Evolutionary conservation across 140 eudicot genomes (phyloP).

Genomic region (Flaveria floridana): DNA sequence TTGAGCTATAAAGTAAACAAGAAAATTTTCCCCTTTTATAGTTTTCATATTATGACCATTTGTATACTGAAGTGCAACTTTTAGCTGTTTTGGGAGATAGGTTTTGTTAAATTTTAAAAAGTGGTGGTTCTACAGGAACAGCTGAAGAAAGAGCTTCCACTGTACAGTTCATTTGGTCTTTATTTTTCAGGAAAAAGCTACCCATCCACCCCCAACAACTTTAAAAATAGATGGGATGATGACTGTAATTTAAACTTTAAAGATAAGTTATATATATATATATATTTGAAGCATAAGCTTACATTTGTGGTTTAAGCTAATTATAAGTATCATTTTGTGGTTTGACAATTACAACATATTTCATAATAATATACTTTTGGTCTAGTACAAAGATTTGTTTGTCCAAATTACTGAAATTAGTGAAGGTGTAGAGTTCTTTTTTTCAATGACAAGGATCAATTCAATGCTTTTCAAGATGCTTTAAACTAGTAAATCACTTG

Average conservation of each 20-base stretch:
- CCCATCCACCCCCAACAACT: background rate
- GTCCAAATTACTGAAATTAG: no score
- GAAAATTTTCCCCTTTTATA: background rate
- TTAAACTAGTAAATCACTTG: no score
- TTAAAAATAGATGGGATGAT: constrained; percentile 18
- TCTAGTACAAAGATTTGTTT: no score
- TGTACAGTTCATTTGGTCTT: constrained; percentile 52
- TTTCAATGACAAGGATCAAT: no score
- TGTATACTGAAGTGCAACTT: constrained; percentile 36
- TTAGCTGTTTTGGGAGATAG: constrained; percentile 37
- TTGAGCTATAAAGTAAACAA: constrained; percentile 47
- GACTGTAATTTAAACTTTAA: constrained; percentile 19
- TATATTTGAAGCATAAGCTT: background rate
- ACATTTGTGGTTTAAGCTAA: background rate
- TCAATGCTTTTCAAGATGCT: no score
- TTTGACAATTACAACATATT: background rate
- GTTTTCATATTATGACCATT: constrained; percentile 3
- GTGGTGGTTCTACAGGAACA: constrained; percentile 34
- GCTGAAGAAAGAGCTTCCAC: constrained; percentile 27
- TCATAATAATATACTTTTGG: no score
- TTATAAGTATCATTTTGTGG: background rate
- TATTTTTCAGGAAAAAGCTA: constrained; percentile 30
- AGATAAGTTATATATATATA: background rate
- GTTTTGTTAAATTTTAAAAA: constrained; percentile 32
- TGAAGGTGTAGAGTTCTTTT: no score